Conservation (phyloP, 768 basidiomycete genomes). For the Coprinellus aureogranulatus region DNA sequence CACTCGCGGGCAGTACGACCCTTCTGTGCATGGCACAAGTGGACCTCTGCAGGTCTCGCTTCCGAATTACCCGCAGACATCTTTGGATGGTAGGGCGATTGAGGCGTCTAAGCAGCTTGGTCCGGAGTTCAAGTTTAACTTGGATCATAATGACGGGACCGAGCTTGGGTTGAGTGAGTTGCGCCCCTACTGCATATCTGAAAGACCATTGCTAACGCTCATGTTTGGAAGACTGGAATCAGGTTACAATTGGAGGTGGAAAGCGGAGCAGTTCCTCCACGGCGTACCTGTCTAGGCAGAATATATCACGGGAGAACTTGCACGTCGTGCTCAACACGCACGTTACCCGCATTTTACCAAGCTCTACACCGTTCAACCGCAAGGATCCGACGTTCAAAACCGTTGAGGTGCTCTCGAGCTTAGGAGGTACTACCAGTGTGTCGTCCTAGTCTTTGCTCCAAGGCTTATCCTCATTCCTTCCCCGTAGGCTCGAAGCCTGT, state of each 20-base stretch:
- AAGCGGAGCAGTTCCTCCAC: conserved; percentile 24
- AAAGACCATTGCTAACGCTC: no score
- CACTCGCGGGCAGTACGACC: conserved; percentile 29
- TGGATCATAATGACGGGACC: conserved; percentile 41
- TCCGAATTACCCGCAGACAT: conserved; percentile 19
- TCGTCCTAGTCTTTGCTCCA: no score
- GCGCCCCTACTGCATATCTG: not conserved
- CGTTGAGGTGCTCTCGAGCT: conserved; percentile 10
- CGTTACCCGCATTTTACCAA: conserved; percentile 14
- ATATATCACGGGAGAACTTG: conserved; percentile 20
- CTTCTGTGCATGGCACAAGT: conserved; percentile 23
- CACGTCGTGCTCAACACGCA: conserved; percentile 22
- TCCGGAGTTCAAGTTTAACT: conserved; percentile 36
- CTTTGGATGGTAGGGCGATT: conserved; percentile 28
- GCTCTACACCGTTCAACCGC: no score
- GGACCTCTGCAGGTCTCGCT: conserved; percentile 26
- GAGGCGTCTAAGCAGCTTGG: conserved; percentile 31
- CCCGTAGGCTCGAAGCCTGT: not conserved
- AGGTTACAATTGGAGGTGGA: conserved; percentile 17
- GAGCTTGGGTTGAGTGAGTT: conserved; percentile 39
- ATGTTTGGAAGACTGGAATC: conserved; percentile 16
- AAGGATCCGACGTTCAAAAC: conserved; percentile 3
- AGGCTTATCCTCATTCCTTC: no score
- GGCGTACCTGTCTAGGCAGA: conserved; percentile 16
- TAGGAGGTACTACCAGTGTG: no score